Conservation (phyloP, 495 filamentous ascomycete genomes). For the Daldinia concentrica region DNA sequence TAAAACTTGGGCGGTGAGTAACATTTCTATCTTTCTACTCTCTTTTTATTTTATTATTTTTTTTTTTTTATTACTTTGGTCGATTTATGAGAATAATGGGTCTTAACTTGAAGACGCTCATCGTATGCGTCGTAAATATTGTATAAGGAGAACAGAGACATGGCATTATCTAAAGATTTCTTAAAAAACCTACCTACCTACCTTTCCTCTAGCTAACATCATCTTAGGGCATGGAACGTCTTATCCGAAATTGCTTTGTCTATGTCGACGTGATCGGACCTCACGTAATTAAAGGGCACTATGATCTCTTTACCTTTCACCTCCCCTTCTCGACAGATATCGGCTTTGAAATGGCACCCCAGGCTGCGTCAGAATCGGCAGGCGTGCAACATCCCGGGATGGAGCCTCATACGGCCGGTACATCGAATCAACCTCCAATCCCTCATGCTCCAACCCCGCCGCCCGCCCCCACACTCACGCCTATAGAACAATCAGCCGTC, state of each 20-base stretch:
- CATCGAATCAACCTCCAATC: not conserved
- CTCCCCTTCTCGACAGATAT: not conserved
- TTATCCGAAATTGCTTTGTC: constrained; percentile 58
- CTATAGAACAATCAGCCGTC: constrained; percentile 43
- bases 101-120: not conserved
- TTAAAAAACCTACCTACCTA: not conserved
- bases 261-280: constrained; percentile 59
- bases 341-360: constrained; percentile 13
- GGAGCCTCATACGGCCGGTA: not conserved
- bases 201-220: not conserved
- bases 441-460: not conserved
- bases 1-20: constrained; percentile 68
- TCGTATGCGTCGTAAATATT: not conserved
- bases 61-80: not conserved
- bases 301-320: constrained; percentile 54
- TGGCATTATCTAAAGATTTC: not conserved
- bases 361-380: not conserved
- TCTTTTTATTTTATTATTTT: not conserved
- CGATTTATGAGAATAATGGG: not conserved
- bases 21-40: not conserved
- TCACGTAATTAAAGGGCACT: constrained; percentile 58
- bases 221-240: constrained; percentile 47
- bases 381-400: not conserved
- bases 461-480: not conserved
- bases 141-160: not conserved